Evolutionary conservation across 2,329 filamentous ascomycete genomes (phyloP).

Genomic region (Botrytis fragariae): DNA sequence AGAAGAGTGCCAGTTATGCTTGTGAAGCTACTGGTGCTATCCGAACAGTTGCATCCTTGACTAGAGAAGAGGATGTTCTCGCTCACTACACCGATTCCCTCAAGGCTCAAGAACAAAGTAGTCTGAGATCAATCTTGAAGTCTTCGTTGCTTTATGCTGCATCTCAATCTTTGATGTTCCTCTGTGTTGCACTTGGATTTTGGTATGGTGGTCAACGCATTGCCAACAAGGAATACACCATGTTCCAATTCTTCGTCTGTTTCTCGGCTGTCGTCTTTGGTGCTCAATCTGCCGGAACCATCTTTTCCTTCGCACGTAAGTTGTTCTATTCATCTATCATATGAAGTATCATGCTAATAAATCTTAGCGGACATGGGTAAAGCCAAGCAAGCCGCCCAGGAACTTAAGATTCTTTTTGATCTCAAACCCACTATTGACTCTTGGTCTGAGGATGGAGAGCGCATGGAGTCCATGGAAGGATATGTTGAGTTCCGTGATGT

Average conservation of each 20-base stretch:
- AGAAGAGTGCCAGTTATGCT: constrained; percentile 78
- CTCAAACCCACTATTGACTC: constrained; percentile 77
- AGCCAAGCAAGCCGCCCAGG: constrained; percentile 76
- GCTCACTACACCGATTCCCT: constrained; percentile 66
- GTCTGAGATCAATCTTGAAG: constrained; percentile 70
- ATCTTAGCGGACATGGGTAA: constrained; percentile 76
- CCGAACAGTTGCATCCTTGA: constrained; percentile 87
- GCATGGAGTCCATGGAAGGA: constrained; percentile 65
- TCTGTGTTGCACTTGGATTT: constrained; percentile 83
- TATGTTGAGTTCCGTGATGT: constrained; percentile 87
- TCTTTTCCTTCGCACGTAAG: constrained; percentile 76
- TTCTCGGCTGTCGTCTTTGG: constrained; percentile 88
- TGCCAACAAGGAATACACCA: constrained; percentile 64
- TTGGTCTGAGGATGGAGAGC: constrained; percentile 69
- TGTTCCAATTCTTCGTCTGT: constrained; percentile 90
- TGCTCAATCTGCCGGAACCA: constrained; percentile 83
- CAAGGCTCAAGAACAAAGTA: constrained; percentile 62
- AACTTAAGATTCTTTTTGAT: constrained; percentile 82
- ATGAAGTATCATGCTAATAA: constrained; percentile 23
- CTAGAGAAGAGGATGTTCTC: constrained; percentile 79
- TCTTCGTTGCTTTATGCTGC: constrained; percentile 78
- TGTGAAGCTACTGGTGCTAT: constrained; percentile 94
- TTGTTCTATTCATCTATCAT: constrained; percentile 6
- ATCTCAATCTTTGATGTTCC: constrained; percentile 79
- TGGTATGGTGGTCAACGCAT: constrained; percentile 87